Base-by-base conservation (phyloP, 169 alveolate species). In the Eimeria acervulina region DNA sequence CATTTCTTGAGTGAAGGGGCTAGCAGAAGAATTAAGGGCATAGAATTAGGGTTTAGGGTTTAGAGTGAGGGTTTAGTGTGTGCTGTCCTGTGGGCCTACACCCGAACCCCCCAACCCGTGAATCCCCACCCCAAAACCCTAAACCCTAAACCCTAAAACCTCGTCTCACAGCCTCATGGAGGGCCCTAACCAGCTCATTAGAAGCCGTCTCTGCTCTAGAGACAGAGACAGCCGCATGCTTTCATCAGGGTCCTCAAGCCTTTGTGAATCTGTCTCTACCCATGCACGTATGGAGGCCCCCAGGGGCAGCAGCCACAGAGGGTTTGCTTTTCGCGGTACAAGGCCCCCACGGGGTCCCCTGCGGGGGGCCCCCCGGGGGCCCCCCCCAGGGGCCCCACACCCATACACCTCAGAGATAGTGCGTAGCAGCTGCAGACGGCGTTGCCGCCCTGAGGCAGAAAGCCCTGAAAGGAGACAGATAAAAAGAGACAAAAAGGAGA, bases 301-400 rank as follows among this genome's bases (percentile, higher is more conserved):
- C 70, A 80, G 33, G 90, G 90, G 90, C 12, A 80, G 90, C 70
- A 80, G 63, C 90, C 90, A 80, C 90, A 47, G 40, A 40, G 90
- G 90, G 70, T n/a, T 42, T 38, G 90, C 90, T 8, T 42, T 80
- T 1, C 90, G 90, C 28, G 87, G n/a, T n/a, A n/a, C n/a, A n/a
- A n/a, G n/a, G n/a, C n/a, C n/a, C n/a, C n/a, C 31, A 12, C 87
- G 51, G 55, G 36, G 87, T 23, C 55, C 55, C 87, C 87, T 31
- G 26, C 59, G 38, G 26, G 51, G 87, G 42, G 38, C 80, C 80
- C 87, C 52, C 52, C 55, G 33, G 44, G 59, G 87, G 87, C 55
- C 87, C 87, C 83, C 87, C 42, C 68, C 31, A 26, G 42, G 63
- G 63, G 59, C 90, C 68, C 70, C 90, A 6, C 33, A 12, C 21